Percentiles rank a stretch among this genome's conserved stretches.
These are phyloP conservation scores for Solidago caesia DNA, from an alignment of 129 eudicot species.

Conservation along the genomic window DNA sequence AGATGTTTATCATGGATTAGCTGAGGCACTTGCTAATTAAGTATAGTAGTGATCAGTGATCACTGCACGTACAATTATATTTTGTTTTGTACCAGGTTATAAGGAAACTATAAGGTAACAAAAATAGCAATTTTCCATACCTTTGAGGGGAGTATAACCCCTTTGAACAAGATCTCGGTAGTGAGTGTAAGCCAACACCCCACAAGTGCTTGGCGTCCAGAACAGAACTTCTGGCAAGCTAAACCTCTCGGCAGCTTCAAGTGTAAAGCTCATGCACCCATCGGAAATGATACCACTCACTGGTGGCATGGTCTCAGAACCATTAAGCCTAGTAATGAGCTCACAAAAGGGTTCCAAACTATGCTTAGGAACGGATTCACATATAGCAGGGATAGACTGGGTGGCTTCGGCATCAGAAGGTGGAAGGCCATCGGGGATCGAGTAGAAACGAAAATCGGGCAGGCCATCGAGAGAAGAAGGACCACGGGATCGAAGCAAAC, in stretches of 20 bases:
- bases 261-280: slow-evolving; percentile 62
- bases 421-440: slow-evolving; percentile 61
- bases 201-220: slow-evolving; percentile 71
- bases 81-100: no score
- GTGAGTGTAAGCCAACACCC: slow-evolving; percentile 45
- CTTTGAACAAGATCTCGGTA: slow-evolving; percentile 37
- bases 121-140: slow-evolving; percentile 6
- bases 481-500: slow-evolving; percentile 50
- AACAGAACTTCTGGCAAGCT: slow-evolving; percentile 57
- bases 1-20: no score
- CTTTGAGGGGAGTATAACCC: slow-evolving; percentile 64
- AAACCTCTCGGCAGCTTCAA: slow-evolving; percentile 54
- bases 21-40: no score
- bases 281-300: slow-evolving; percentile 69
- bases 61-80: no score
- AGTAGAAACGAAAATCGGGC: slow-evolving; percentile 47
- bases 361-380: slow-evolving; percentile 32
- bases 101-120: no score
- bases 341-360: slow-evolving; percentile 41
- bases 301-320: slow-evolving; percentile 37
- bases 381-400: slow-evolving; percentile 45
- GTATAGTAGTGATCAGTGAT: no score
- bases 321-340: slow-evolving; percentile 36
- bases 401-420: slow-evolving; percentile 49
- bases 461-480: slow-evolving; percentile 43